Evolutionary conservation across 352 stramenopile species (phyloP).

Genomic region (Phytophthora vignae): DNA sequence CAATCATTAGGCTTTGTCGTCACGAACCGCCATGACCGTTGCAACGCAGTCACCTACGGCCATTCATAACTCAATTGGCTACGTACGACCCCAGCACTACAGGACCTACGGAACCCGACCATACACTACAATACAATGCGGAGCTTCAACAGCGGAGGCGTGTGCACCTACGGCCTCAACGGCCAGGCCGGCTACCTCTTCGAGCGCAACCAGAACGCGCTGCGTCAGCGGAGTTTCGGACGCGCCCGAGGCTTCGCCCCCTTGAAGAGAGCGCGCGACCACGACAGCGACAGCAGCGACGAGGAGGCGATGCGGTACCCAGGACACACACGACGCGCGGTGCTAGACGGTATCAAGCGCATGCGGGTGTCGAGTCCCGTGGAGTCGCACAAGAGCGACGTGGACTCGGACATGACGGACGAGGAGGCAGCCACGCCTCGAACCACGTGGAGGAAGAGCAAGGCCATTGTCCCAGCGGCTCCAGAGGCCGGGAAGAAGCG

Average conservation of each 20-base stretch:
- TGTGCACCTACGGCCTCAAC: slow-evolving; percentile 52
- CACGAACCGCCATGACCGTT: not conserved
- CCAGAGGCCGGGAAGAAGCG: slow-evolving; percentile 24
- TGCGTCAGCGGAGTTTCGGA: slow-evolving; percentile 63
- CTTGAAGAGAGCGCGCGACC: slow-evolving; percentile 55
- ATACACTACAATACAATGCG: slow-evolving; percentile 22
- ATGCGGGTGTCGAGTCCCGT: slow-evolving; percentile 71
- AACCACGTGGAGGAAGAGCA: slow-evolving; percentile 30
- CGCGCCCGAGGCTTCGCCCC: slow-evolving; percentile 36
- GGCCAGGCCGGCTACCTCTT: slow-evolving; percentile 51
- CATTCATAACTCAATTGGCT: slow-evolving; percentile 33
- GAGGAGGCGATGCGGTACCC: slow-evolving; percentile 12
- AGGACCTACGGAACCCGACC: not conserved
- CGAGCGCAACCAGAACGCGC: slow-evolving; percentile 46
- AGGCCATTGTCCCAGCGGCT: slow-evolving; percentile 29
- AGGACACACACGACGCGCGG: slow-evolving; percentile 10
- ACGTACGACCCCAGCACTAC: slow-evolving; percentile 2
- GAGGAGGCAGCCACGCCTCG: slow-evolving; percentile 31
- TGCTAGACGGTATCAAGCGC: slow-evolving; percentile 76
- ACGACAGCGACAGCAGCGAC: slow-evolving; percentile 25
- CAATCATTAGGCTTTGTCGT: not conserved
- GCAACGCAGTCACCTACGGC: not conserved
- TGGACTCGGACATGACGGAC: slow-evolving; percentile 50
- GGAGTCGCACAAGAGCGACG: slow-evolving; percentile 18
- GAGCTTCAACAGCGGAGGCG: slow-evolving; percentile 32